A percentile compares a stretch with the other conserved stretches of the same genome.
Conservation (phyloP, 1,284 basidiomycete genomes). For the Boletus calvinii region DNA sequence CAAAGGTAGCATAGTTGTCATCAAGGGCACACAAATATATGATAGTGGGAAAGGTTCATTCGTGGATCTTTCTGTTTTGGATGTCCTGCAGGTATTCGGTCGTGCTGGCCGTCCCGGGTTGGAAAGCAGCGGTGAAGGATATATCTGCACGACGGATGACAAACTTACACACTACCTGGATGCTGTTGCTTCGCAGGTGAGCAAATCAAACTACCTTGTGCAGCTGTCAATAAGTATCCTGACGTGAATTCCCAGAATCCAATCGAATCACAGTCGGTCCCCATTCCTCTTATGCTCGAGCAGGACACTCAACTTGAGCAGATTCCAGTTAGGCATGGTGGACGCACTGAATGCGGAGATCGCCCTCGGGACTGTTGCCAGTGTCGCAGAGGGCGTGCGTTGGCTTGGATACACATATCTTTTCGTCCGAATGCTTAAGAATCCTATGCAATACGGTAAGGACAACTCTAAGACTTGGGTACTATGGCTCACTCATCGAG, state of each 20-base stretch:
- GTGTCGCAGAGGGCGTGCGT: constrained; percentile 82
- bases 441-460: constrained; percentile 88
- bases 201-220: constrained; percentile 12
- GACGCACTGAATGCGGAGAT: constrained; percentile 97
- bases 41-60: constrained; percentile 88
- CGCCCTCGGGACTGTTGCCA: constrained; percentile 91
- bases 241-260: constrained; percentile 59
- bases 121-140: constrained; percentile 94
- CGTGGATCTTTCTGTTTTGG: constrained; percentile 91
- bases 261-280: constrained; percentile 88
- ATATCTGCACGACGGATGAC: constrained; percentile 93
- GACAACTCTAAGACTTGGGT: neutral
- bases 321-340: constrained; percentile 84
- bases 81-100: constrained; percentile 97
- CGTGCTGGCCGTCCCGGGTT: constrained; percentile 96
- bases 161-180: constrained; percentile 93
- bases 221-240: neutral
- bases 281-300: neutral
- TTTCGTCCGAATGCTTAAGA: constrained; percentile 93
- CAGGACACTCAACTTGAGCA: constrained; percentile 33
- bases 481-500: neutral
- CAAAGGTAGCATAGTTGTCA: constrained; percentile 62
- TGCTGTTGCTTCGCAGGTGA: constrained; percentile 83
- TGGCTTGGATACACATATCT: constrained; percentile 99
- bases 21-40: constrained; percentile 98